A percentile compares a stretch with the other conserved stretches of the same genome.
Evolutionary conservation across 2,329 filamentous ascomycete species (phyloP).

Genomic region (Colletotrichum somersetense): DNA sequence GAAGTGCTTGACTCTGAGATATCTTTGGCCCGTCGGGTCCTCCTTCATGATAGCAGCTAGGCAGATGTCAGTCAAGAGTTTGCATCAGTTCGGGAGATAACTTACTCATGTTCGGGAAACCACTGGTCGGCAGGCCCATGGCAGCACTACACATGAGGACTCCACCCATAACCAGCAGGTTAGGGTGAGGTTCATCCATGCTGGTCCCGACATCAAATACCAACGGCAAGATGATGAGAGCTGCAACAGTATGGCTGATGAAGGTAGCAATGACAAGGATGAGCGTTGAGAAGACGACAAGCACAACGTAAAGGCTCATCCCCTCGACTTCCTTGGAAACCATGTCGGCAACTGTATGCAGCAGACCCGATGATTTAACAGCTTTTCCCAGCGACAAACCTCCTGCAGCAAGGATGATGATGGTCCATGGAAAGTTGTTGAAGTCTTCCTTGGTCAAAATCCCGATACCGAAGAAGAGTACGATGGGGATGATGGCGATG

Average conservation of each 20-base stretch:
- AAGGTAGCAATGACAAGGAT: constrained; percentile 96
- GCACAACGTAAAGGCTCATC: constrained; percentile 85
- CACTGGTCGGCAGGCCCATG: constrained; percentile 95
- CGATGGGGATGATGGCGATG: constrained; percentile 94
- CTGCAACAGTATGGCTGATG: constrained; percentile 97
- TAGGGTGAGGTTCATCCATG: constrained; percentile 93
- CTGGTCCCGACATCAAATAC: constrained; percentile 85
- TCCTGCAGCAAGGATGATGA: constrained; percentile 96
- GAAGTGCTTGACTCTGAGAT: constrained; percentile 93
- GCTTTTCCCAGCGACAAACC: constrained; percentile 93
- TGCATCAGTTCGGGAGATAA: constrained; percentile 47
- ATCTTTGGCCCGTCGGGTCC: constrained; percentile 91
- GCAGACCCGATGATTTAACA: constrained; percentile 90
- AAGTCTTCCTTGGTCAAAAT: constrained; percentile 99
- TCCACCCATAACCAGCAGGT: constrained; percentile 93
- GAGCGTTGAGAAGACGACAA: constrained; percentile 85
- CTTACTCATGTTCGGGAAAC: constrained; percentile 99
- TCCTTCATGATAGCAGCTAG: constrained; percentile 99
- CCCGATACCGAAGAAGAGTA: constrained; percentile 95
- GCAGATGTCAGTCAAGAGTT: not conserved
- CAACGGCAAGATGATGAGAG: constrained; percentile 92
- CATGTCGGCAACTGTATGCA: constrained; percentile 85
- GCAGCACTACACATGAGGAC: constrained; percentile 98
- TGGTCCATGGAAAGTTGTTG: constrained; percentile 99
- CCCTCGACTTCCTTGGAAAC: constrained; percentile 82